A percentile compares a stretch with the other conserved stretches of the same genome.
These are phyloP conservation scores for Rhodomyrtus psidioides DNA, from an alignment of 441 rosid species.

Conservation along the genomic window DNA sequence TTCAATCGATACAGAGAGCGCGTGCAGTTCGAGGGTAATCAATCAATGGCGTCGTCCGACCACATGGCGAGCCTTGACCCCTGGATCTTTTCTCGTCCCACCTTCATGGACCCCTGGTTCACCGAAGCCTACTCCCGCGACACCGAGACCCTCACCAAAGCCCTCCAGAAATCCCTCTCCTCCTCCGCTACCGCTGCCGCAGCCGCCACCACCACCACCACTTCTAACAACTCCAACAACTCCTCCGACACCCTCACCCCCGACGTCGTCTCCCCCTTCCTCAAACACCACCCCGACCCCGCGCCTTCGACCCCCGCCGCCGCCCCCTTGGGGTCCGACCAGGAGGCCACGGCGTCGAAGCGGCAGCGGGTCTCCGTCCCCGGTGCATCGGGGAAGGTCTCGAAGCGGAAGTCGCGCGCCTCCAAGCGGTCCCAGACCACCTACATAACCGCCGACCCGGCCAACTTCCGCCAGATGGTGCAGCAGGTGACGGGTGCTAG, in stretches of 20 bases:
- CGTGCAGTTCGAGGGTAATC: not conserved
- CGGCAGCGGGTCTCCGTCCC: constrained; percentile 8
- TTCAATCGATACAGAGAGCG: not conserved
- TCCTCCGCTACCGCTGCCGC: not conserved
- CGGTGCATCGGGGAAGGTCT: constrained; percentile 25
- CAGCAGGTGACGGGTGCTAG: constrained; percentile 85
- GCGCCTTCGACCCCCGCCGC: constrained; percentile 26
- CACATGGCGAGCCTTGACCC: constrained; percentile 40
- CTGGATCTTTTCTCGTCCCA: constrained; percentile 25
- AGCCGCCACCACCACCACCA: not conserved
- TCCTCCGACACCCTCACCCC: not conserved
- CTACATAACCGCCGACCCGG: constrained; percentile 76
- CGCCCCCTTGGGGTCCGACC: constrained; percentile 26
- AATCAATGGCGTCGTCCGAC: constrained; percentile 55
- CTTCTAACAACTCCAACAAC: not conserved
- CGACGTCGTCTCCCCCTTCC: constrained; percentile 6
- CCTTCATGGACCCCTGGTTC: constrained; percentile 54
- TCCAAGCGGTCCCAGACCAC: constrained; percentile 70
- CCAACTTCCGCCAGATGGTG: constrained; percentile 86
- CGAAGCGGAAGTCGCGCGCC: constrained; percentile 59
- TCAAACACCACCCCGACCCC: not conserved
- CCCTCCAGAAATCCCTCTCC: constrained; percentile 50
- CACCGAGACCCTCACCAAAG: constrained; percentile 43
- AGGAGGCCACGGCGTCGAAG: constrained; percentile 17
- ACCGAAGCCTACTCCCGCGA: constrained; percentile 44